Base-by-base conservation (phyloP, 129 eudicot genomes). In the Arctium lappa region DNA sequence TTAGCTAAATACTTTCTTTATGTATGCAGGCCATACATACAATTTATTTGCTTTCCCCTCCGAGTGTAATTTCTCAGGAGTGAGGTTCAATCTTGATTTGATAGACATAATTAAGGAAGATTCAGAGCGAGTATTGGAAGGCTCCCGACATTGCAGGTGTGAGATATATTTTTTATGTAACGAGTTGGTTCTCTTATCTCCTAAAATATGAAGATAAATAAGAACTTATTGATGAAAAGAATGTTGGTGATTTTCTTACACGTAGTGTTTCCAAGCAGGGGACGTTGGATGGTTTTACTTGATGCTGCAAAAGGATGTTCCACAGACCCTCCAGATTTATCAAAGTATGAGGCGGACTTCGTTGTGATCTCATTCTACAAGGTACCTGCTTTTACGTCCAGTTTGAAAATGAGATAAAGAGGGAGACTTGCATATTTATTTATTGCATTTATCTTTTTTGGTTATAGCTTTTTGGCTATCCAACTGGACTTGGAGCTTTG, bases 261-360 rank as follows among this genome's bases (percentile, higher is more conserved):
- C 71, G 18, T 30, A 74, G 7, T 76, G 38, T 73, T 80, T 85
- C 63, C 48, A 80, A 81, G 72, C 89, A 89, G 99, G 90, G 98
- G 92, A 18, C 18, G 69, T 46, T 95, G 99, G 94, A 85, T 95
- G 91, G 90, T 95, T 86, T 81, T 95, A 86, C 90, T 95, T 79
- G 99, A 93, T 90, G 97, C 99, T 86, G 98, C 99, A 53, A 95
- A 95, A 81, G 98, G 99, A 83, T 87, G 99, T 90, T 87, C 98
- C 71, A 93, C 99, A 13, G 85, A 83, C 6, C 97, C 97, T 65
- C 98, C 95, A 48, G 93, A 93, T 85, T 86, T 95, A 79, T 93
- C 99, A 15, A 88, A 84, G 80, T 86, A 86, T 81, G 86, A 88
- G 76, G 92, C 98, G 8, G 99, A 95, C 80, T 95, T 95, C 79